phyloP scores from a whole-genome alignment of 441 rosid species.

The Manihot esculenta region DNA sequence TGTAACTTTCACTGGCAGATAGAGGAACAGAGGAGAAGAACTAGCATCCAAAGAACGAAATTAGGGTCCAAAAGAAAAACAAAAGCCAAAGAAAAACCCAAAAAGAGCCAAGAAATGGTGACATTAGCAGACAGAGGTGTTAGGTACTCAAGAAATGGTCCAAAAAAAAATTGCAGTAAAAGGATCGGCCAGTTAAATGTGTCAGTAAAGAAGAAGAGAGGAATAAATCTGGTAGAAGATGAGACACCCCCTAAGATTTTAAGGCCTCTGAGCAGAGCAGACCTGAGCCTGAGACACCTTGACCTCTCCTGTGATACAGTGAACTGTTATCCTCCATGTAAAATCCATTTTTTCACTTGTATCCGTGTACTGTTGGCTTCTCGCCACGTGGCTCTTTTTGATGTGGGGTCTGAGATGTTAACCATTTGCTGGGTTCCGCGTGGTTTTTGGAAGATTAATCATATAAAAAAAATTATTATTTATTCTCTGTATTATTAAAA shows the following conservation, averaged over 20 bases:
- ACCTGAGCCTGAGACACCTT: conserved; percentile 3
- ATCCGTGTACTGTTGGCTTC: neutral
- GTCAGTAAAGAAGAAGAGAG: conserved; percentile 21
- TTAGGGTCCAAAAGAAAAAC: conserved; percentile 11
- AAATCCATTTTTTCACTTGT: neutral
- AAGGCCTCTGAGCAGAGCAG: neutral
- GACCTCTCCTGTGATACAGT: conserved; percentile 15
- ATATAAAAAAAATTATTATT: no score
- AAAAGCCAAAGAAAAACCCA: neutral
- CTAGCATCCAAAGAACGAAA: neutral
- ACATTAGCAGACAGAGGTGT: conserved; percentile 21
- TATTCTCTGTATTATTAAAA: no score
- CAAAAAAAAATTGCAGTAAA: conserved; percentile 6
- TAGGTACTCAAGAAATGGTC: conserved; percentile 14
- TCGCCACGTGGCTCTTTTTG: neutral
- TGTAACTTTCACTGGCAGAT: neutral
- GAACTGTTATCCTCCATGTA: neutral
- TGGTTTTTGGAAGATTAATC: neutral
- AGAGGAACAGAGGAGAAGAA: neutral
- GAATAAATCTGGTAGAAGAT: conserved; percentile 24
- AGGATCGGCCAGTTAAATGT: neutral
- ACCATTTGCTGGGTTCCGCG: neutral
- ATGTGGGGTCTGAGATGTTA: neutral
- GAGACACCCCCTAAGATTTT: conserved; percentile 23
- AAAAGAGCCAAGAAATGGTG: conserved; percentile 16